Evolutionary conservation across 2,329 filamentous ascomycete species (phyloP).

Genomic region (Dactylellina cionopaga): DNA sequence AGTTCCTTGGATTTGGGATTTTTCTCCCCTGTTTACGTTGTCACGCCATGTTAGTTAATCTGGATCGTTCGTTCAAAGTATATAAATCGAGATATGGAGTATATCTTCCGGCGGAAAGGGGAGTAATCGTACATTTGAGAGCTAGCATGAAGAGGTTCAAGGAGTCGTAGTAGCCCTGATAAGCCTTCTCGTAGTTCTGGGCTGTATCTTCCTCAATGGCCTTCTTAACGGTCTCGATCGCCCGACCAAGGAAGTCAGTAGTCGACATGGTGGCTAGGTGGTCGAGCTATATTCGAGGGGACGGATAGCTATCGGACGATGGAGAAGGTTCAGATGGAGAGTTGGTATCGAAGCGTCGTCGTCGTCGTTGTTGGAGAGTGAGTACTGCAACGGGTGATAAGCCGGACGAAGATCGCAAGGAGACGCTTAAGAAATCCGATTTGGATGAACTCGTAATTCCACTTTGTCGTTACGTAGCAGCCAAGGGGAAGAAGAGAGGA

Average conservation of each 20-base stretch:
- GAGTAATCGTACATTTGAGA: slow-evolving; percentile 75
- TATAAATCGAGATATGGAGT: neutral
- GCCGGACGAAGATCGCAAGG: neutral
- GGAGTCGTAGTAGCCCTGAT: slow-evolving; percentile 92
- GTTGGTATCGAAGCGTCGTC: neutral
- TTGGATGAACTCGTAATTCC: slow-evolving; percentile 46
- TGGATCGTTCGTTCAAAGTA: neutral
- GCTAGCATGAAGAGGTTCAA: slow-evolving; percentile 99
- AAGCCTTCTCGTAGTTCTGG: slow-evolving; percentile 96
- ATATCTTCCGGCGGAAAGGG: neutral
- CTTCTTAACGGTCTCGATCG: slow-evolving; percentile 96
- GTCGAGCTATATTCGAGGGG: slow-evolving; percentile 1
- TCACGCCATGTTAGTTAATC: no score
- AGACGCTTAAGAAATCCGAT: neutral
- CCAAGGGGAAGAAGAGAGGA: slow-evolving; percentile 5
- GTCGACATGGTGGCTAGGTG: slow-evolving; percentile 76
- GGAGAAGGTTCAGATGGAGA: slow-evolving; percentile 19
- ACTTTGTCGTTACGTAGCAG: slow-evolving; percentile 10
- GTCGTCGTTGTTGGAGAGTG: no score
- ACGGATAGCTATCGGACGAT: neutral
- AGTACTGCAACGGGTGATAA: no score
- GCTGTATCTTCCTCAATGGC: slow-evolving; percentile 96
- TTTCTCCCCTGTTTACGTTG: slow-evolving; percentile 88
- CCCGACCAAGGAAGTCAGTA: slow-evolving; percentile 94
- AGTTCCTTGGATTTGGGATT: slow-evolving; percentile 96